Base-by-base conservation (phyloP, 768 basidiomycete genomes). In the Kwoniella botswanensis region DNA sequence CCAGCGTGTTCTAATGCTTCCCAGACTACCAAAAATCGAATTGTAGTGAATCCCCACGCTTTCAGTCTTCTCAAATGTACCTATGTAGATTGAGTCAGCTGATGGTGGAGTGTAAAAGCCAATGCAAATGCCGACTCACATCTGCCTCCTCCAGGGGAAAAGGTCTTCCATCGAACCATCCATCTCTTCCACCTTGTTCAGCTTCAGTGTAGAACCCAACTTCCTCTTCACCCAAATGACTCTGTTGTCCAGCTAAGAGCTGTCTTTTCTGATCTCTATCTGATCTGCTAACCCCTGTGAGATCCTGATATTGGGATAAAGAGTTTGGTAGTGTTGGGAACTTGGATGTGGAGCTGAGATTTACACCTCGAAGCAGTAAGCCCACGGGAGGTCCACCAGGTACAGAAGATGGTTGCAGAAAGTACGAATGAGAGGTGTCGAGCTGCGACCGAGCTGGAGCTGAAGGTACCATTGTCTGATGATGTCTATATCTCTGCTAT, bases 41-140 rank as follows among this genome's bases (percentile, higher is more conserved):
- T 84, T 79, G 91, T 86, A 77, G 93, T 97, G 85, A 94, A 98
- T 0, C 97, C 97, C 96, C 95, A 99, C 0, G 91, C 91, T 71
- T 88, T 87, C 35, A 99, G 85, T n/a, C 97, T 86, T 3, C 89
- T 87, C 0, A 99, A 86, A 76, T 98, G 95, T 17, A 91, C 87
- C 84, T 98, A 91, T 4, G 89, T 89, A 18, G 91, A 91, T 29
- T 4, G 35, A 7, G 53, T 76, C 64, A 75, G 70, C 67, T 60
- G 13, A 17, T 42, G 1, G 15, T 21, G 53, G 3, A 9, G 21
- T 17, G 55, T 10, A n/a, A 42, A 58, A 29, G 6, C 3, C 4
- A 42, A 17, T 3, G 52, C n/a, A 65, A 9, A 15, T 35, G 35
- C 7, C 6, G 4, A 7, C 83, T 79, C 71, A 83, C 82, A 77